Base-by-base conservation (phyloP, 495 filamentous ascomycete genomes). In the Trichoderma erinaceum region DNA sequence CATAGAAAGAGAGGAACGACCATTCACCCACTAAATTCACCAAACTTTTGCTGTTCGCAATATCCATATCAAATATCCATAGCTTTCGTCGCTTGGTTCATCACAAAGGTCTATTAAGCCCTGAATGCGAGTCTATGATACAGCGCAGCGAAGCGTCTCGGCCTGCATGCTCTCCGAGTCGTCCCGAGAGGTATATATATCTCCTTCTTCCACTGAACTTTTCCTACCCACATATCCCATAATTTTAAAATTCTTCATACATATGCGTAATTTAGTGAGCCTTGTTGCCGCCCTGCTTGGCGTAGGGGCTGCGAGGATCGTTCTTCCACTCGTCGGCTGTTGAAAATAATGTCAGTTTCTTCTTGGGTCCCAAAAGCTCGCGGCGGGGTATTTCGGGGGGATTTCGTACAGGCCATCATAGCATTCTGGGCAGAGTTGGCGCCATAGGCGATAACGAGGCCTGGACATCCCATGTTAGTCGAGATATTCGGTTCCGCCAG, bases 321-420 rank as follows among this genome's bases (percentile, higher is more conserved):
- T 95, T 94, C 88, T 91, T 93, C 88, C 85, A 97, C 78, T 98
- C 90, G 69, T 89, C 91, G 81, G 86, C 94, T 98, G 74, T 71
- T 50, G 27, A 46, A 46, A 13, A 23, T 41, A 64, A 29, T 56
- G 73, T 76, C 64, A 80, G 76, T 69, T 69, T 65, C 29, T 29
- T 29, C 29, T 29, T 1, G 48, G 50, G 23, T 66, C 58, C 27
- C 52, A 38, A 38, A 52, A 69, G 65, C 66, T 41, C 38, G 61
- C 52, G 21, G 67, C 61, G n/a, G 41, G 65, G 38, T 66, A 63
- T 66, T 61, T 2, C 27, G 4, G 12, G 12, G 16, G 56, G 70
- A 66, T 29, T 23, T 86, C 90, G 80, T 83, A 97, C 93, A 85
- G 74, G 83, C 78, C 78, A 86, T 86, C 79, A 96, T 79, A 66